Percentiles rank a stretch among this genome's conserved stretches.
Evolutionary conservation across 116 monocot species (phyloP).

Genomic region (Zostera marina): DNA sequence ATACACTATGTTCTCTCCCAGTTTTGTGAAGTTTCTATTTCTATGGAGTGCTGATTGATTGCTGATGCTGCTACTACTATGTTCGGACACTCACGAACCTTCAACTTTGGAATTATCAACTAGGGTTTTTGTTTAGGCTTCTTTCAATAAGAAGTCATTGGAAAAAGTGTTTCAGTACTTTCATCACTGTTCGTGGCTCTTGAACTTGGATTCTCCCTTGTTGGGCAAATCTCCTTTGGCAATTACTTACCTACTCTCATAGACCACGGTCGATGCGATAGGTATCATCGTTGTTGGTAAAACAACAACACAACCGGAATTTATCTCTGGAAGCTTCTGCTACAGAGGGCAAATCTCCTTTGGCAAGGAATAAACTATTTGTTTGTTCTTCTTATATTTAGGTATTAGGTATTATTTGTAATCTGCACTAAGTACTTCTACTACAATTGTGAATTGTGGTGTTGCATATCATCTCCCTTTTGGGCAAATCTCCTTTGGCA

Average conservation of each 20-base stretch:
- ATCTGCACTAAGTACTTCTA: constrained; percentile 16
- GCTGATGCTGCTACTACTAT: no score
- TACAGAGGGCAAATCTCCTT: constrained; percentile 67
- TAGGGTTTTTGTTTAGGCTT: no score
- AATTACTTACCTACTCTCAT: neutral
- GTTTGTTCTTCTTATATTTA: constrained; percentile 8
- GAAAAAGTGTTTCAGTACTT: no score
- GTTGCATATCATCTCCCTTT: constrained; percentile 29
- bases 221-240: constrained; percentile 36
- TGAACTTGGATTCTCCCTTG: neutral
- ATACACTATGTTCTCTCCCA: no score
- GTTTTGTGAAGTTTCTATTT: no score
- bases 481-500: constrained; percentile 29
- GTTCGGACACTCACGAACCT: no score
- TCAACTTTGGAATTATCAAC: no score
- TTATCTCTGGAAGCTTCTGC: constrained; percentile 7
- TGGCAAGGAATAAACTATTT: constrained; percentile 27
- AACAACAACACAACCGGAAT: neutral
- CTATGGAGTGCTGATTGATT: no score
- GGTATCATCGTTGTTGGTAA: neutral
- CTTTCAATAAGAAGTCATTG: no score
- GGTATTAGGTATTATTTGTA: neutral
- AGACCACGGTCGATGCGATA: neutral
- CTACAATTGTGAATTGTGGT: constrained; percentile 18
- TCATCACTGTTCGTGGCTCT: no score